phyloP scores from a whole-genome alignment of 768 basidiomycete genomes.

The Tulasnella sp. region DNA sequence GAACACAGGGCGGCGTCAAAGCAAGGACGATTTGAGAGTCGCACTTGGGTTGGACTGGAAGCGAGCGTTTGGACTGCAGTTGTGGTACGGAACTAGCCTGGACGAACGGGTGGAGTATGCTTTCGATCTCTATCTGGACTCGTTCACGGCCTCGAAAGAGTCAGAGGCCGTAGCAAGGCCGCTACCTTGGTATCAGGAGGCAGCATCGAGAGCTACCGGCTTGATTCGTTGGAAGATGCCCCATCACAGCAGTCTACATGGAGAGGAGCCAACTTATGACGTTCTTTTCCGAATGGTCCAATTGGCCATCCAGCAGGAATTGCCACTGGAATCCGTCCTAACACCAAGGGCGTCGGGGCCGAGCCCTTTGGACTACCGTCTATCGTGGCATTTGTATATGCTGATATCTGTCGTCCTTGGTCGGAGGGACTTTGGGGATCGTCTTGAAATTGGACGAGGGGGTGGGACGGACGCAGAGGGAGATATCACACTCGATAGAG shows the following conservation, averaged over 20 bases:
- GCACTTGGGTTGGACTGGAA: slow-evolving; percentile 85
- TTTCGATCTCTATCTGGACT: slow-evolving; percentile 43
- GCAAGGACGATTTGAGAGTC: slow-evolving; percentile 47
- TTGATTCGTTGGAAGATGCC: neutral
- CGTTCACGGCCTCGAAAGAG: slow-evolving; percentile 7
- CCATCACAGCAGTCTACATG: neutral
- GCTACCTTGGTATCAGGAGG: slow-evolving; percentile 44
- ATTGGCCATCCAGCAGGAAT: slow-evolving; percentile 58
- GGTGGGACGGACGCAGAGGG: slow-evolving; percentile 29
- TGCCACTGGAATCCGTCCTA: slow-evolving; percentile 56
- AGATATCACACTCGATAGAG: slow-evolving; percentile 19
- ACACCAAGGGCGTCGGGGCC: slow-evolving; percentile 63
- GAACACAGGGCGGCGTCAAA: slow-evolving; percentile 41
- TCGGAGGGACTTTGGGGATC: slow-evolving; percentile 80
- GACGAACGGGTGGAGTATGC: slow-evolving; percentile 56
- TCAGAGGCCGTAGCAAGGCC: slow-evolving; percentile 25
- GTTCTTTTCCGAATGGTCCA: slow-evolving; percentile 73
- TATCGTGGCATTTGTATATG: slow-evolving; percentile 90
- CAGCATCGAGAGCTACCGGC: neutral
- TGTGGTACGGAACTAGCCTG: slow-evolving; percentile 73
- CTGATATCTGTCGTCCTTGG: slow-evolving; percentile 75
- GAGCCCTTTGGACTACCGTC: slow-evolving; percentile 66
- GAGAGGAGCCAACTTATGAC: slow-evolving; percentile 34
- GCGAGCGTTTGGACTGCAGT: slow-evolving; percentile 74
- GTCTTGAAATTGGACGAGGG: slow-evolving; percentile 29